Evolutionary conservation across 768 basidiomycete species (phyloP), one percentile per base, ranked within the genome.

Genomic region (Clitopilus hobsonii): DNA sequence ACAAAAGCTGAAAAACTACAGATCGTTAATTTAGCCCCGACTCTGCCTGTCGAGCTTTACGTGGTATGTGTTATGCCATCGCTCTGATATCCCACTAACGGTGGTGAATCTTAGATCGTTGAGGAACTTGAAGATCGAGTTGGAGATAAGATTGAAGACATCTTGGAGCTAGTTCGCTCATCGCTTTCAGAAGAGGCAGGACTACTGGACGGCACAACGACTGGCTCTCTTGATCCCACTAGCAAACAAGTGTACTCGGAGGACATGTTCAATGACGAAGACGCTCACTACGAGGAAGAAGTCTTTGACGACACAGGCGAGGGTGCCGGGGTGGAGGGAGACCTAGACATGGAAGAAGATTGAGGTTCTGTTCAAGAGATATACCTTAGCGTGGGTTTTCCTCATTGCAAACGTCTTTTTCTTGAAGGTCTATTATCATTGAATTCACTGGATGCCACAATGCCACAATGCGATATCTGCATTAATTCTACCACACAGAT

Each of bases 1-100:
- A 95, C 94, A 1, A 97, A 95, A 62, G 84, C 89, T 2, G 95
- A 98, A 75, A 94, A 94, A 64, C 77, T 97, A 2, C 92, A 95
- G 64, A 79, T 97, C 29, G 86, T 92, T n/a, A 97, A 98, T 64
- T 77, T 96, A 5, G 88, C 86, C 0, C 95, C 95, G 1, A 86
- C 83, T 6, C 78, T 84, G 48, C 75, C 85, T 0, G 91, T 96
- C 23, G 91, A 94, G 66, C 82, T 97, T 23, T 95, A 97, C 64
- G 88, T 91, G 54, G 94, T 95, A 60, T 47, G 91, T 80, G 27
- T 26, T n/a, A 10, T 45, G 14, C 47, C 18, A 20, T 4, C 23
- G 48, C 27, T 27, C 11, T 18, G n/a, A n/a, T n/a, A n/a, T 25
- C 28, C 11, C 16, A 38, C 16, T 16, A 10, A 50, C 16, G 25